A percentile compares a stretch with the other conserved stretches of the same genome.
Evolutionary conservation across 306 rosid species (phyloP).

Genomic region (Elaeagnus macrophylla): DNA sequence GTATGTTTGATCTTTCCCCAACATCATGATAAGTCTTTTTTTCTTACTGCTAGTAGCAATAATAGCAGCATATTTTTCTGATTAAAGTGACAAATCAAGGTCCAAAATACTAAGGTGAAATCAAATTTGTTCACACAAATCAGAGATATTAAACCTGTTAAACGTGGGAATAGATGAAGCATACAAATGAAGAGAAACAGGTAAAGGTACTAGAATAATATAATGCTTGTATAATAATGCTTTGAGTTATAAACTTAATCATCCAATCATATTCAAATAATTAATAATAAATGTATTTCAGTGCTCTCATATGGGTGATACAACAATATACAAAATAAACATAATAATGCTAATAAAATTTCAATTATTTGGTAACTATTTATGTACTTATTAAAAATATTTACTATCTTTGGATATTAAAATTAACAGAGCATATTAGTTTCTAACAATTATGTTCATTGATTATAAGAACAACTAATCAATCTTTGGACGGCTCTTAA

Average conservation of each 20-base stretch:
- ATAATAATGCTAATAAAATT: no score
- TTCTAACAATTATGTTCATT: neutral
- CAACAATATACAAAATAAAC: no score
- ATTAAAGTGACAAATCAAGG: neutral
- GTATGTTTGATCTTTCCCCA: slow-evolving; percentile 1
- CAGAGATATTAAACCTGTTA: neutral
- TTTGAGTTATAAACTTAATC: neutral
- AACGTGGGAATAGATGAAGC: neutral
- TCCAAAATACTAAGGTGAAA: slow-evolving; percentile 3
- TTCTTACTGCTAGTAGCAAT: neutral
- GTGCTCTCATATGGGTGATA: no score
- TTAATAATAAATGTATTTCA: no score
- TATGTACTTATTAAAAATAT: no score
- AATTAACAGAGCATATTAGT: no score
- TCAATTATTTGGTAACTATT: no score
- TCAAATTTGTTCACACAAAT: neutral
- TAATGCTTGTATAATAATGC: neutral
- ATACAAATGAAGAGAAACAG: neutral
- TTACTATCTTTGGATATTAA: neutral
- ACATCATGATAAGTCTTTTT: neutral
- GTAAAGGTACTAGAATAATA: neutral
- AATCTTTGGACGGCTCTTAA: neutral
- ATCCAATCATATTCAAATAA: no score
- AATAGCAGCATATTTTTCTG: neutral
- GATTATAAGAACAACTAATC: no score